Evolutionary conservation across 2,329 filamentous ascomycete genomes (phyloP).

Genomic region (Aspergillus costaricaensis): DNA sequence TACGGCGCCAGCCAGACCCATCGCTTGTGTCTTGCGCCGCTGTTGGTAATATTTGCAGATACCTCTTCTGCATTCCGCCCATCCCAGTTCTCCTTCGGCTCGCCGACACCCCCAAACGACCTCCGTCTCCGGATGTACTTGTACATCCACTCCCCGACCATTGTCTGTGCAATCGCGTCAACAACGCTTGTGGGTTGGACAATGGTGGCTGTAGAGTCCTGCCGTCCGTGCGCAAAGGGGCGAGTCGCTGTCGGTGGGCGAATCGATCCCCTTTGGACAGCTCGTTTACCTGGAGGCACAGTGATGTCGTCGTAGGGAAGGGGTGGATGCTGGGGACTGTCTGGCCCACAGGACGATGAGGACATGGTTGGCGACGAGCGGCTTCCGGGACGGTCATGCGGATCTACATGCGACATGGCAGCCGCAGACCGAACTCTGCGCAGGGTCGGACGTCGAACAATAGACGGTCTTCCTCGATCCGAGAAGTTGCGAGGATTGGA

Average conservation of each 20-base stretch:
- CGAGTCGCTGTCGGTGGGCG: constrained; percentile 29
- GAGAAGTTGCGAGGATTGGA: constrained; percentile 57
- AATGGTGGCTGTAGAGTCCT: constrained; percentile 58
- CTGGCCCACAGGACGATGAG: constrained; percentile 65
- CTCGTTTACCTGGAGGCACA: constrained; percentile 43
- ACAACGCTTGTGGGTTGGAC: constrained; percentile 78
- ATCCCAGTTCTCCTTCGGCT: constrained; percentile 49
- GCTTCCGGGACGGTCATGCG: constrained; percentile 49
- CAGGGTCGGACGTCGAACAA: constrained; percentile 61
- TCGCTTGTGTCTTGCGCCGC: constrained; percentile 78
- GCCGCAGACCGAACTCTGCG: constrained; percentile 85
- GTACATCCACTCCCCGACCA: constrained; percentile 79
- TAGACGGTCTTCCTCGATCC: constrained; percentile 57
- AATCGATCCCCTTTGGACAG: constrained; percentile 22
- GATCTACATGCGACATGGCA: constrained; percentile 61
- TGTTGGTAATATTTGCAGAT: constrained; percentile 66
- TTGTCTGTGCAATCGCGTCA: constrained; percentile 94
- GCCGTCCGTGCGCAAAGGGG: constrained; percentile 35
- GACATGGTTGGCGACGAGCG: constrained; percentile 59
- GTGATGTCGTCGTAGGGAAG: constrained; percentile 73
- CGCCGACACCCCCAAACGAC: constrained; percentile 79
- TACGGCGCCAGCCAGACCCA: constrained; percentile 99
- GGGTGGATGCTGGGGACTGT: constrained; percentile 72
- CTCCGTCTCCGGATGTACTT: constrained; percentile 63
- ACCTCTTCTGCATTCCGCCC: constrained; percentile 66